Evolutionary conservation across 73 alveolate species (phyloP).

Genomic region (Uronychia binucleata): DNA sequence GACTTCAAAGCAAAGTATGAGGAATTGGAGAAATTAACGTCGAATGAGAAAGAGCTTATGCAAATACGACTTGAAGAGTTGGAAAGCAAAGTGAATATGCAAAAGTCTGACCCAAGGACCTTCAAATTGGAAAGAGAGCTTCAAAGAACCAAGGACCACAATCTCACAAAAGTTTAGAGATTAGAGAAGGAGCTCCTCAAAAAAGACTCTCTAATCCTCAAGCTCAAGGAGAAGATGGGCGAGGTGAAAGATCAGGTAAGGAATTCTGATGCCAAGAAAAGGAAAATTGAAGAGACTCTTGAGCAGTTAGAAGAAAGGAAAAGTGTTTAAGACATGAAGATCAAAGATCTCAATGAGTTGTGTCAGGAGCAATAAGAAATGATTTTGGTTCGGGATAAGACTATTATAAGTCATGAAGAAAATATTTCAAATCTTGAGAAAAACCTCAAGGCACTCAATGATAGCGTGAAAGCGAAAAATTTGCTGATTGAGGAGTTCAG

Average conservation of each 20-base stretch:
- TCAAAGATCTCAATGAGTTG: neutral
- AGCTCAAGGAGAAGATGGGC: neutral
- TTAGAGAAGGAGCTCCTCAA: neutral
- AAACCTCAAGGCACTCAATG: too few relatives aligned
- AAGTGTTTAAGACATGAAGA: neutral
- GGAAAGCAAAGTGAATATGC: neutral
- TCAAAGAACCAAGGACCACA: neutral
- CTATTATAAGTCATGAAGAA: neutral
- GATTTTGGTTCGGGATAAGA: neutral
- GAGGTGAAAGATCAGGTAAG: neutral
- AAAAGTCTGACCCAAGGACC: neutral
- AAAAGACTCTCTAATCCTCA: neutral
- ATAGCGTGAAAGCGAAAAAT: neutral
- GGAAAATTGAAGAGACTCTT: neutral
- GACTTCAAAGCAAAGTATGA: neutral
- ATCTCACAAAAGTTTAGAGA: neutral
- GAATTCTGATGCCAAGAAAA: neutral
- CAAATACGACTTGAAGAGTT: neutral
- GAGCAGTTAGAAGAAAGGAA: neutral
- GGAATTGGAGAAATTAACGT: neutral
- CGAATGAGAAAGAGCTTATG: neutral
- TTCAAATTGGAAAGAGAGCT: neutral
- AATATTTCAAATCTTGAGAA: neutral
- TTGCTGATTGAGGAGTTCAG: constrained; percentile 3
- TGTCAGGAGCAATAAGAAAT: neutral